These are phyloP conservation scores for Aaosphaeria pasadenensis DNA, from an alignment of 2,329 filamentous ascomycete genomes.

Conservation along the genomic window DNA sequence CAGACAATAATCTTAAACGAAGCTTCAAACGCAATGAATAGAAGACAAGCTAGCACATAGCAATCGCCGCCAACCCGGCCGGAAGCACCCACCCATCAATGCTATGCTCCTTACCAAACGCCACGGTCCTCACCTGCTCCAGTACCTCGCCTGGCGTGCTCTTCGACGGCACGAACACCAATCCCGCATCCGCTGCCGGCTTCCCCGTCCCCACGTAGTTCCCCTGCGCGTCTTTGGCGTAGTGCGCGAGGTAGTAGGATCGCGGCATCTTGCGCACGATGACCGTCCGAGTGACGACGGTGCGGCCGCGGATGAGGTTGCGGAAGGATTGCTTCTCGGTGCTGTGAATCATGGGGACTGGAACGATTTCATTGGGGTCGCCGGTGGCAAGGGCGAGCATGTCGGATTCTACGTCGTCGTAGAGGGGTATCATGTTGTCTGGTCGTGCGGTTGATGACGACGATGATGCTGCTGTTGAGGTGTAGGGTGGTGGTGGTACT, in stretches of 20 bases:
- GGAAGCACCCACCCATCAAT: no score
- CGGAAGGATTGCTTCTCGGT: conserved; percentile 12
- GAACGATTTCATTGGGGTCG: conserved; percentile 14
- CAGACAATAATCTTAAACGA: no score
- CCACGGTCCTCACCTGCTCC: conserved; percentile 23
- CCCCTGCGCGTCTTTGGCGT: conserved; percentile 26
- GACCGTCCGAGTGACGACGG: conserved; percentile 16
- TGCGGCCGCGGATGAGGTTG: conserved; percentile 10
- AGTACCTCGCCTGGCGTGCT: conserved; percentile 24
- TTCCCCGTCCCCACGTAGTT: conserved; percentile 24
- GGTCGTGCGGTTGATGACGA: background rate
- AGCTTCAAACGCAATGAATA: no score
- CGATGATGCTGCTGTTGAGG: conserved; percentile 29
- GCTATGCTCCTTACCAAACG: conserved; percentile 12
- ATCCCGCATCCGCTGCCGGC: conserved; percentile 16
- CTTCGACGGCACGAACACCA: conserved; percentile 26
- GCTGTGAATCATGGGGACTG: conserved; percentile 20
- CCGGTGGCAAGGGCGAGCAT: conserved; percentile 10
- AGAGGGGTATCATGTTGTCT: conserved; percentile 2
- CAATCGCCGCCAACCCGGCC: no score
- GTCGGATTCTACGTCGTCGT: conserved; percentile 9
- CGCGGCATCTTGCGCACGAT: conserved; percentile 25
- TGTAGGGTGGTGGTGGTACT: conserved; percentile 6
- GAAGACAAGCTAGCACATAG: no score
- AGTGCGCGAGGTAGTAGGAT: conserved; percentile 23